phyloP scores from a whole-genome alignment of 108 stramenopile genomes.

The Aurantiochytrium sp. region DNA sequence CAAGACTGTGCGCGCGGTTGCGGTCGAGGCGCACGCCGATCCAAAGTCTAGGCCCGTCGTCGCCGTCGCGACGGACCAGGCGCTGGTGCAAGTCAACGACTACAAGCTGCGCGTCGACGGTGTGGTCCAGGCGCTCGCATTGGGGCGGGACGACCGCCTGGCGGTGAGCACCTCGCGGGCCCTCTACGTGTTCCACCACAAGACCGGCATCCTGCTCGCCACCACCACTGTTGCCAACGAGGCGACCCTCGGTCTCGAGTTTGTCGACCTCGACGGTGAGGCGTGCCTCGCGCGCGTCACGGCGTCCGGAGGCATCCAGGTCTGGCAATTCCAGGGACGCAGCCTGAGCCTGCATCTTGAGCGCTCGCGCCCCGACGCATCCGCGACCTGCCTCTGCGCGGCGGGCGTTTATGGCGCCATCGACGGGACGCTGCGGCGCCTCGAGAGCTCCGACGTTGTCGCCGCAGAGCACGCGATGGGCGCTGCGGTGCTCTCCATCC shows the following conservation, averaged over 20 bases:
- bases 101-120: background rate
- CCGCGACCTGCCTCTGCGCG: background rate
- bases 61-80: background rate
- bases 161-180: background rate
- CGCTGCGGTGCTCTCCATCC: background rate
- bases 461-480: background rate
- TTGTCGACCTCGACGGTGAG: background rate
- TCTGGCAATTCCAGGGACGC: background rate
- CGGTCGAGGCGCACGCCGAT: background rate
- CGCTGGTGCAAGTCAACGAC: background rate
- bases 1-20: background rate
- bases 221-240: background rate
- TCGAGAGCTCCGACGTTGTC: background rate
- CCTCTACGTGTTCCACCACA: background rate
- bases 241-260: background rate
- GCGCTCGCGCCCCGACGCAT: background rate
- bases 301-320: background rate
- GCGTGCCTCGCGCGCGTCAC: background rate
- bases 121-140: background rate
- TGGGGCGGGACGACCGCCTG: background rate
- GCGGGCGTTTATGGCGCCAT: background rate
- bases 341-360: background rate
- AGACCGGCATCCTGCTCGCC: background rate
- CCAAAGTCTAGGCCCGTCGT: background rate
- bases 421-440: background rate